A percentile compares a stretch with the other conserved stretches of the same genome.
These are phyloP conservation scores for Phoma herbarum DNA, from an alignment of 2,329 filamentous ascomycete genomes.

Conservation along the genomic window DNA sequence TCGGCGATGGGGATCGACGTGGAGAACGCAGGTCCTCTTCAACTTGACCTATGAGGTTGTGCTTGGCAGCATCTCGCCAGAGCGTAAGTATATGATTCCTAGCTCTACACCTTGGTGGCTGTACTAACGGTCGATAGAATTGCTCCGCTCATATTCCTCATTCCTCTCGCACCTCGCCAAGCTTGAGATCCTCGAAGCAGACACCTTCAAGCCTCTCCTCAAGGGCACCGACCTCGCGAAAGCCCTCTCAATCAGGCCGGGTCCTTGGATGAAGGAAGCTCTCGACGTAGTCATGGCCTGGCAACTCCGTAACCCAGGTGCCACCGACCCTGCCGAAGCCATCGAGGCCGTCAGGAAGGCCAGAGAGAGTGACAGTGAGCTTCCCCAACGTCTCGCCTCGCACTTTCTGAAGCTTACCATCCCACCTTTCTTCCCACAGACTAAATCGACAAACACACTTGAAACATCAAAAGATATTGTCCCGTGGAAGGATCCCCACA, in stretches of 20 bases:
- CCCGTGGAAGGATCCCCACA: conserved; percentile 66
- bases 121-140: conserved; percentile 47
- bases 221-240: conserved; percentile 78
- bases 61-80: conserved; percentile 49
- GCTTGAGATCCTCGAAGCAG: conserved; percentile 61
- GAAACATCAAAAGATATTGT: conserved; percentile 64
- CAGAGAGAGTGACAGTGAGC: conserved; percentile 58
- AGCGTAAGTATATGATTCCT: conserved; percentile 50
- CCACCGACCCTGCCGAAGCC: conserved; percentile 62
- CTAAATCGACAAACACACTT: conserved; percentile 56
- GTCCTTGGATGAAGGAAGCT: conserved; percentile 84
- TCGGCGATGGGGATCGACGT: conserved; percentile 74
- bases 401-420: conserved; percentile 70
- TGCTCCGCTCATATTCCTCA: conserved; percentile 60
- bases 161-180: conserved; percentile 63
- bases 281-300: conserved; percentile 83
- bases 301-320: conserved; percentile 82
- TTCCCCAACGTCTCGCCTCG: conserved; percentile 58
- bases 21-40: conserved; percentile 75
- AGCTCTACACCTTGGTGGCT: background rate
- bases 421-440: conserved; percentile 69
- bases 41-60: conserved; percentile 71
- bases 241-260: conserved; percentile 72
- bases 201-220: conserved; percentile 62
- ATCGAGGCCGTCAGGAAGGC: conserved; percentile 56